phyloP scores from a whole-genome alignment of 169 alveolate genomes.

The Plasmodium billcollinsi region DNA sequence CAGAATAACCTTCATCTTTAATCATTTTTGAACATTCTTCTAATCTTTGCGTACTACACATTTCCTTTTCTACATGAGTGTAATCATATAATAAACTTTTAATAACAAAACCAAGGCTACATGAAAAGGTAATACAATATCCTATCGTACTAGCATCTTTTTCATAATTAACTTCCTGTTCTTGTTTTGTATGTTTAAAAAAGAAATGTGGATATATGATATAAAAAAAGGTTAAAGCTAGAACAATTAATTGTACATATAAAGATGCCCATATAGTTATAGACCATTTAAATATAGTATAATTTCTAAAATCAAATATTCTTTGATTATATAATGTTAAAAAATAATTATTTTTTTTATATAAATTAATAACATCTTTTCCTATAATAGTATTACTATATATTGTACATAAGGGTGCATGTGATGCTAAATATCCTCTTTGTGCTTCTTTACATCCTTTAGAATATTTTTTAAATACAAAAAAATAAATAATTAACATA shows the following conservation, averaged over 20 bases:
- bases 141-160: constrained; percentile 10
- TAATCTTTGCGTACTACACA: constrained; percentile 79
- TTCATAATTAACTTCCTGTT: background rate
- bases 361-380: constrained; percentile 74
- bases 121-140: constrained; percentile 57
- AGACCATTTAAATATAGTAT: constrained; percentile 35
- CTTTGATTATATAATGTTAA: constrained; percentile 10
- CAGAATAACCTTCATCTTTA: background rate
- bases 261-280: constrained; percentile 71
- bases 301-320: constrained; percentile 16
- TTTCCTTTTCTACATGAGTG: constrained; percentile 78
- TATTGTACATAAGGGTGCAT: constrained; percentile 80
- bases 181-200: background rate
- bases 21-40: constrained; percentile 51
- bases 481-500: constrained; percentile 29
- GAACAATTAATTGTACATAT: constrained; percentile 30
- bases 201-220: constrained; percentile 45
- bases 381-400: constrained; percentile 81
- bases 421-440: constrained; percentile 77
- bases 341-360: constrained; percentile 26
- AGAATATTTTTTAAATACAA: constrained; percentile 62
- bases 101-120: constrained; percentile 33
- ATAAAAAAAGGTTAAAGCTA: constrained; percentile 24
- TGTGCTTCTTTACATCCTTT: constrained; percentile 83
- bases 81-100: constrained; percentile 52